These are phyloP conservation scores for Pleurotus ostreatus DNA, from an alignment of 768 basidiomycete genomes.

Conservation along the genomic window DNA sequence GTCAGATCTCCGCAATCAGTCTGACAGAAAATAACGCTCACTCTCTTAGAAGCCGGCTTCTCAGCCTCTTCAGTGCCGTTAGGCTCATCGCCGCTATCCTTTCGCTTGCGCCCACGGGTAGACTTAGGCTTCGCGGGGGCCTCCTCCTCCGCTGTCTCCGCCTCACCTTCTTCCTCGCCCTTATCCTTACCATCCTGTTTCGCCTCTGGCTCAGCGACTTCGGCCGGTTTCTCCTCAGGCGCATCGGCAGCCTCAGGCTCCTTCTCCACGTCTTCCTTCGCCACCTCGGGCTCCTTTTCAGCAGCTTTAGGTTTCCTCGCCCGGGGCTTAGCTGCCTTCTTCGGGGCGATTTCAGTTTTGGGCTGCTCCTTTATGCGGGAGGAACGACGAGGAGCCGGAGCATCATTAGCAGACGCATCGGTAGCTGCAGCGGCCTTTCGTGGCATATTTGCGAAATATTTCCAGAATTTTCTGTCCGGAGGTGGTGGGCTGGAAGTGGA, in stretches of 20 bases:
- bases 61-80: constrained; percentile 26
- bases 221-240: constrained; percentile 21
- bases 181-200: constrained; percentile 19
- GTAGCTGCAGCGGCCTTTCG: constrained; percentile 59
- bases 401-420: constrained; percentile 33
- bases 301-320: constrained; percentile 47
- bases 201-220: constrained; percentile 22
- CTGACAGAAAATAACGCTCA: constrained; percentile 18
- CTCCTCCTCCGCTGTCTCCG: constrained; percentile 19
- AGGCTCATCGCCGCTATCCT: constrained; percentile 15
- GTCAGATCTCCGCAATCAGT: constrained; percentile 2
- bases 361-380: constrained; percentile 72
- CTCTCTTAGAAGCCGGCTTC: constrained; percentile 65
- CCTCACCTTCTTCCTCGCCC: constrained; percentile 35
- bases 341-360: constrained; percentile 44
- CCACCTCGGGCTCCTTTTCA: constrained; percentile 35
- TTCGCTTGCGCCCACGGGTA: constrained; percentile 7
- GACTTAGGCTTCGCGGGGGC: constrained; percentile 15
- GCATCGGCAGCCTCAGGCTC: constrained; percentile 34
- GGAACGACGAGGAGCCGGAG: constrained; percentile 62
- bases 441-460: constrained; percentile 43
- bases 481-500: constrained; percentile 7
- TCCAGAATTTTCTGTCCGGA: constrained; percentile 11
- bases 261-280: constrained; percentile 52
- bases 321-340: constrained; percentile 66